Evolutionary conservation across 306 rosid genomes (phyloP).

Genomic region (Ormosia emarginata): DNA sequence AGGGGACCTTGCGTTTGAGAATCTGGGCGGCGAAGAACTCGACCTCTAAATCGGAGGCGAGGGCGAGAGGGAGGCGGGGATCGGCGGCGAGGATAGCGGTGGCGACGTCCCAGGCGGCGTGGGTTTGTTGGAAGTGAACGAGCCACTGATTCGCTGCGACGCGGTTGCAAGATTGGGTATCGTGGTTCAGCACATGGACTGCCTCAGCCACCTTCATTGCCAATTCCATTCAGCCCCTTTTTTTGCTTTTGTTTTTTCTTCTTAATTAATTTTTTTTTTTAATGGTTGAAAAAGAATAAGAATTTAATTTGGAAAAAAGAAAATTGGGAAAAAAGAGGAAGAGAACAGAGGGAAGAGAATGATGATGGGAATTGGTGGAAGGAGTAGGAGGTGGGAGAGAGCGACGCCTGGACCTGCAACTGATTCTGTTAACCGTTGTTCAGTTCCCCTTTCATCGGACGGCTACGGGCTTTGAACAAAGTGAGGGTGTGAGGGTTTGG

Average conservation of each 20-base stretch:
- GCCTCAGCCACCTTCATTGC: conserved; percentile 89
- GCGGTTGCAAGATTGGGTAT: conserved; percentile 87
- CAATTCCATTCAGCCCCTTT: conserved; percentile 46
- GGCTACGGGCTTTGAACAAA: conserved; percentile 29
- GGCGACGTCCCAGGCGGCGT: conserved; percentile 97
- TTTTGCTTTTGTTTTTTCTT: background rate
- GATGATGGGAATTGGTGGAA: background rate
- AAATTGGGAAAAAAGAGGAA: background rate
- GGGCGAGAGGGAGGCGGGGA: conserved; percentile 29
- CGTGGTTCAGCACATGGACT: conserved; percentile 89
- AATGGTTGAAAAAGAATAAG: background rate
- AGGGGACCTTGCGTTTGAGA: conserved; percentile 82
- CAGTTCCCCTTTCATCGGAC: conserved; percentile 33
- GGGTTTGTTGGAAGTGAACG: conserved; percentile 94
- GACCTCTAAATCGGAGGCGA: conserved; percentile 64
- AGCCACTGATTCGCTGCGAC: conserved; percentile 99
- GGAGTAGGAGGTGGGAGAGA: conserved; percentile 18
- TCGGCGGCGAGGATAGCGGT: conserved; percentile 79
- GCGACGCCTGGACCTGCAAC: conserved; percentile 39
- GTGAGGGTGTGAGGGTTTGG: conserved; percentile 22
- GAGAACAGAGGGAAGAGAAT: background rate
- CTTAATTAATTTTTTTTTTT: background rate
- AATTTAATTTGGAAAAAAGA: background rate
- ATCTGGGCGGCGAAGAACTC: conserved; percentile 99
- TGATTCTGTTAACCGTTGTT: conserved; percentile 35